Evolutionary conservation across 345 rosid genomes (phyloP), one percentile per base, ranked within the genome.

Genomic region (Raphanus sativus): DNA sequence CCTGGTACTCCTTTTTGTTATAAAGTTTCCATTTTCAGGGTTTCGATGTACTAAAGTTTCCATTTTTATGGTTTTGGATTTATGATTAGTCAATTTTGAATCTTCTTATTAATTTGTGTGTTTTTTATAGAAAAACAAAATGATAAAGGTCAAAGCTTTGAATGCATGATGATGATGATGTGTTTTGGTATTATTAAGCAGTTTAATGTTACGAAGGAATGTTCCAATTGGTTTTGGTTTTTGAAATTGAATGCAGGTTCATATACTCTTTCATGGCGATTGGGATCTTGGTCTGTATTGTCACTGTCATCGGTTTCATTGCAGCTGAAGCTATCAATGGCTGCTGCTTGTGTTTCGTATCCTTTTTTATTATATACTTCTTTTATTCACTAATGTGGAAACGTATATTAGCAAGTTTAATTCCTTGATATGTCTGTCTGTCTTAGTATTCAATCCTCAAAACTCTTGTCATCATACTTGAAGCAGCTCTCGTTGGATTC

Each of bases 271-370:
- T 92, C 73, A 89, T 95, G 94, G 94, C 90, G 45, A 85, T 92
- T 81, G 98, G 98, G 42, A 75, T 91, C 59, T 87, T 86, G 80
- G 71, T 92, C 65, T 88, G 98, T 75, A 81, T 90, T 71, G 65
- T 88, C 73, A 84, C 89, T 40, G 67, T 89, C 72, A 87, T 91
- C 8, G 99, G 99, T 62, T 95, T 93, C 87, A 86, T 90, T 32
- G 98, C 98, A 62, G 98, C 98, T 76, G 98, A 91, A 84, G 83
- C 94, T 48, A 84, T 92, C 62, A 84, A 79, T 76, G 90, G 96
- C 76, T 89, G 97, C 74, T 92, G 97, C 89, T 86, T 95, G 54
- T 95, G 99, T 85, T 91, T 91, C 81, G 96, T 95, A 95, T 92
- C 99, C 99, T 86, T n/a, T 0, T 2, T 17, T 9, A 69, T 58